phyloP scores from a whole-genome alignment of 2,329 filamentous ascomycete genomes.

The Colletotrichum sidae region DNA sequence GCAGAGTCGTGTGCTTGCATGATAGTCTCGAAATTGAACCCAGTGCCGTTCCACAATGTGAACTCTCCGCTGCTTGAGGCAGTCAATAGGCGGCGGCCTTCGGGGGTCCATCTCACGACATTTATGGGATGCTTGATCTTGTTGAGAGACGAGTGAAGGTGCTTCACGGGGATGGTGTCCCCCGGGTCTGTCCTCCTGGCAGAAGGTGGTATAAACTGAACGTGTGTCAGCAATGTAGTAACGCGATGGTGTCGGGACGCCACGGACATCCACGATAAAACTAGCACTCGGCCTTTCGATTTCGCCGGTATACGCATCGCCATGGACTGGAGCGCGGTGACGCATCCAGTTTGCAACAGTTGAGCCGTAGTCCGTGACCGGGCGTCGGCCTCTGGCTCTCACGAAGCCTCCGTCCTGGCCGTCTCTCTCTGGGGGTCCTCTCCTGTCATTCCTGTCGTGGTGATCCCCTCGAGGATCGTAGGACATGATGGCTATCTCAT shows the following conservation, averaged over 20 bases:
- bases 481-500: constrained; percentile 54
- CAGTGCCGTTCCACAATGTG: constrained; percentile 97
- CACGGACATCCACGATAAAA: constrained; percentile 86
- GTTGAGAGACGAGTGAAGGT: constrained; percentile 97
- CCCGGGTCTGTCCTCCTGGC: constrained; percentile 80
- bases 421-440: constrained; percentile 46
- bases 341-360: constrained; percentile 93
- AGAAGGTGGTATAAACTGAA: constrained; percentile 87
- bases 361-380: constrained; percentile 92
- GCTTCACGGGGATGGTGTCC: constrained; percentile 92
- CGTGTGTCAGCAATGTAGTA: constrained; percentile 9
- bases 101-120: constrained; percentile 96
- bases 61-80: constrained; percentile 98
- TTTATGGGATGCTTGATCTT: constrained; percentile 99
- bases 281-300: constrained; percentile 86
- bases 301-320: constrained; percentile 72
- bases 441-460: constrained; percentile 52
- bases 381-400: constrained; percentile 65
- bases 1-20: constrained; percentile 97
- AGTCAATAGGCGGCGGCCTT: constrained; percentile 90
- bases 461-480: constrained; percentile 66
- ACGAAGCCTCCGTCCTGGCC: constrained; percentile 58
- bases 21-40: constrained; percentile 99
- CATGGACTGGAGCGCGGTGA: constrained; percentile 64
- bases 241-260: constrained; percentile 34